Base-by-base conservation (phyloP, 1,139 yeast species). In the Magnusiomyces fungicola region DNA sequence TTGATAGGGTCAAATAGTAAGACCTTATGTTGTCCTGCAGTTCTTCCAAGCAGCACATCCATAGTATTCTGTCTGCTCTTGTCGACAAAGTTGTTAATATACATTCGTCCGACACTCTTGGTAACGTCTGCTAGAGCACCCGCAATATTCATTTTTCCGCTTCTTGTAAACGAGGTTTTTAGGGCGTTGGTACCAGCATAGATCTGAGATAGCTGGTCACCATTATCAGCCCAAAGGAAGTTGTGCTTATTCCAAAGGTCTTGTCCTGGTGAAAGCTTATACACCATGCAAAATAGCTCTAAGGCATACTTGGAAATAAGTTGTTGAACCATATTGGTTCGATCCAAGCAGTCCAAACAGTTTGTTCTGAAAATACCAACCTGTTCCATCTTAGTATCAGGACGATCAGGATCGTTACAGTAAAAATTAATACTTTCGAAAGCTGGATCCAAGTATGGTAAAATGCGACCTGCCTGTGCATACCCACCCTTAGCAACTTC, bases 141-240 rank as follows among this genome's bases (percentile, higher is more conserved):
- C 0, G 97, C 97, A 53, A 94, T 69, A 49, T 90, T 88, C 96
- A 89, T 88, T 61, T 89, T 90, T 18, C 98, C 98, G 39, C 88
- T 83, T 62, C 98, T 76, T 1, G 97, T 85, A 63, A 84, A 92
- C 3, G 96, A 87, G 0, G 97, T 87, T 65, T 94, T 94, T 47
- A 94, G 72, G 0, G 98, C 98, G 63, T 92, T 90, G 0, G 98
- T 94, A 5, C 98, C 98, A 0, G 98, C 92, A 64, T 94, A 94
- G 27, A 92, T 92, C 64, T 89, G 97, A 1, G 97, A 89, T 9
- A 94, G 79, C 53, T 94, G 96, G 67, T 94, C 98, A 44, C 98
- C 99, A 65, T 92, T 90, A 66, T 94, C 97, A 0, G 98, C 99
- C 98, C 98, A 94, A 22, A 92, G 69, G 3, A 83, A 73, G 59